Conservation (phyloP, 2,329 filamentous ascomycete species). For the Hypocreales sp. region DNA sequence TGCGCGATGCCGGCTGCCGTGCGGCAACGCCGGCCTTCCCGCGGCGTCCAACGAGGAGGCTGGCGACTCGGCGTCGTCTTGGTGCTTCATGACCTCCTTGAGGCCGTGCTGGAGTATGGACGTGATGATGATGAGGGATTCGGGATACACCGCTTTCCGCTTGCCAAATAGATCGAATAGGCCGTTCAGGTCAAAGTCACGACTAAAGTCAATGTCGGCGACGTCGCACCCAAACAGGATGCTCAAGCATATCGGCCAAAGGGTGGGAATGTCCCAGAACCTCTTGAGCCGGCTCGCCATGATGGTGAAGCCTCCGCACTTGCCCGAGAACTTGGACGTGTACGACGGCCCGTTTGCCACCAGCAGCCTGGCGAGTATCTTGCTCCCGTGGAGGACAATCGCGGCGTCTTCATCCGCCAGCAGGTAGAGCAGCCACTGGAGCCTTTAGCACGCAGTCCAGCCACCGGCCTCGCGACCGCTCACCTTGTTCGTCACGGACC, state of each 20-base stretch:
- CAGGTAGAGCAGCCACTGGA: conserved; percentile 78
- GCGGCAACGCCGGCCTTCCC: no score
- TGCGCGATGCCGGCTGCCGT: conserved; percentile 22
- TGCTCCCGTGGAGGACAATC: conserved; percentile 65
- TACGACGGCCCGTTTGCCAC: conserved; percentile 71
- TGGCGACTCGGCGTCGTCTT: conserved; percentile 44
- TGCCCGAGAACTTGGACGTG: conserved; percentile 66
- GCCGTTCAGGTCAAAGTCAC: conserved; percentile 57
- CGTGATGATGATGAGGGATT: conserved; percentile 64
- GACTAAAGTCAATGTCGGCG: conserved; percentile 55
- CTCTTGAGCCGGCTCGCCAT: conserved; percentile 68
- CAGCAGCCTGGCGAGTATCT: conserved; percentile 70
- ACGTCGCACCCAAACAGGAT: conserved; percentile 79
- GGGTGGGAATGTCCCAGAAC: conserved; percentile 74
- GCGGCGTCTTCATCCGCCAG: conserved; percentile 75
- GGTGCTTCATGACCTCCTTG: conserved; percentile 49
- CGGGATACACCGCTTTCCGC: conserved; percentile 55
- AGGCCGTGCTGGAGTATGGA: conserved; percentile 80
- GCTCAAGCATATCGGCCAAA: conserved; percentile 82
- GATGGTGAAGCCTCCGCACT: conserved; percentile 76
- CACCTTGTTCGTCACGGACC: conserved; percentile 90
- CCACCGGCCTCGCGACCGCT: no score
- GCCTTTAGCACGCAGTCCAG: conserved; percentile 1
- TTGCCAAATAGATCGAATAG: conserved; percentile 61
- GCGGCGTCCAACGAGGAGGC: no score